Evolutionary conservation across 2,329 filamentous ascomycete genomes (phyloP), one percentile per base, ranked within the genome.

Genomic region (Cytospora chrysosperma): DNA sequence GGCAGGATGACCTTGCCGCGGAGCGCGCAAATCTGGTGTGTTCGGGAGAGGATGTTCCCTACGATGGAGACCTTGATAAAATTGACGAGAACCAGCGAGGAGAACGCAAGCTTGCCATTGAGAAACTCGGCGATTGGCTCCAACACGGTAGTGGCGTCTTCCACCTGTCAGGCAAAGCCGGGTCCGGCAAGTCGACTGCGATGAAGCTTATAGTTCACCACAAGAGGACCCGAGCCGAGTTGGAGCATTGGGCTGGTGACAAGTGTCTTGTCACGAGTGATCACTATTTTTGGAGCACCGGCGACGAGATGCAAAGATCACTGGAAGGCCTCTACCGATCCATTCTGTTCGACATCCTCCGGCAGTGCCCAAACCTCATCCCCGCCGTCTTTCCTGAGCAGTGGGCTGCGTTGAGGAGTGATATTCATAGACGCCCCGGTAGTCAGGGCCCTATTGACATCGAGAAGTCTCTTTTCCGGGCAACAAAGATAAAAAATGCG

Each of bases 291-390:
- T 67, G 68, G 61, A 51, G 26, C 21, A 53, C 65, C 4, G 67
- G 59, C 4, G 54, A 59, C 12, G 6, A 15, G 1, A 28, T 65
- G 37, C 65, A 68, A 43, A 59, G 58, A 47, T 68, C 68, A 2
- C 56, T 57, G 1, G 59, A 64, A 15, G 69, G 68, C 2, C 49
- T 70, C 5, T 65, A 69, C 17, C 63, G 66, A 28, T 66, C 68
- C 1, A 47, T 69, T 0, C 60, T 70, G 0, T 70, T 61, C 26
- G 56, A 68, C 2, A 59, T 65, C 3, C 55, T 70, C 1, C 56
- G 60, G 2, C 61, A 65, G 24, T 65, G 61, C n/a, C 68, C 69
- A 1, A 50, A 56, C 3, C 50, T 67, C 4, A 69, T 68, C n/a
- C 54, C 27, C 4, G 9, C 26, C 1, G 59, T 65, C 1, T 69